A percentile compares a stretch with the other conserved stretches of the same genome.
Conservation (phyloP, 163 green algal species). For the Coccomyxa subellipsoidea region DNA sequence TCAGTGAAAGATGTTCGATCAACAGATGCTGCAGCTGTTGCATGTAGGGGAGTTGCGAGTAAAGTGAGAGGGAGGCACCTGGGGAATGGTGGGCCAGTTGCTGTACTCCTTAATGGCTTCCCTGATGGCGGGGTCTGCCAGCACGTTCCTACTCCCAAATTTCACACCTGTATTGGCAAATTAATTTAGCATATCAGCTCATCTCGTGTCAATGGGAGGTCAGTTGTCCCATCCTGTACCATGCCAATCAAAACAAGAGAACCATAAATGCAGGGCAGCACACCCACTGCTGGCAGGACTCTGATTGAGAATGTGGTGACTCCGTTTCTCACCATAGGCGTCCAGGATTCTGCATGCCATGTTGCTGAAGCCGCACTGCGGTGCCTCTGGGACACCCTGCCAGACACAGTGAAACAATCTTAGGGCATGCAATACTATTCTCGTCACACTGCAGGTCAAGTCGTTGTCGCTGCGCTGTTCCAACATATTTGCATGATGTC, state of each 20-base stretch:
- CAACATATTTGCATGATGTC: no score
- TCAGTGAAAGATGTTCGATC: neutral
- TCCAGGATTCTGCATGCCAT: slow-evolving; percentile 86
- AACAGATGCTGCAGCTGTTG: no score
- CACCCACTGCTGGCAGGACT: neutral
- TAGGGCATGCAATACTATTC: no score
- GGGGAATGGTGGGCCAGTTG: slow-evolving; percentile 92
- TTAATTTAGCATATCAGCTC: no score
- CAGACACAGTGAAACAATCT: no score
- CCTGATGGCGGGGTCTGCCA: slow-evolving; percentile 80
- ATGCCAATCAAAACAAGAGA: neutral
- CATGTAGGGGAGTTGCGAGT: neutral
- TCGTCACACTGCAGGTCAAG: no score
- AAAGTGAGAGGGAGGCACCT: slow-evolving; percentile 37
- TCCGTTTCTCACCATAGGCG: slow-evolving; percentile 82
- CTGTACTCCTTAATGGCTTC: slow-evolving; percentile 92
- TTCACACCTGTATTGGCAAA: slow-evolving; percentile 67
- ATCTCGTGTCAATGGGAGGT: neutral
- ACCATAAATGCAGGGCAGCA: neutral
- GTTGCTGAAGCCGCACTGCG: slow-evolving; percentile 93
- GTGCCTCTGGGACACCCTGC: slow-evolving; percentile 76
- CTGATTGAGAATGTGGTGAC: neutral
- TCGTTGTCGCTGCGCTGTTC: no score
- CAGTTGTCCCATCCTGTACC: neutral
- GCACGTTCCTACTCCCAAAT: slow-evolving; percentile 85